Conservation (phyloP, 2,329 filamentous ascomycete genomes). For the Pochonia chlamydosporia region DNA sequence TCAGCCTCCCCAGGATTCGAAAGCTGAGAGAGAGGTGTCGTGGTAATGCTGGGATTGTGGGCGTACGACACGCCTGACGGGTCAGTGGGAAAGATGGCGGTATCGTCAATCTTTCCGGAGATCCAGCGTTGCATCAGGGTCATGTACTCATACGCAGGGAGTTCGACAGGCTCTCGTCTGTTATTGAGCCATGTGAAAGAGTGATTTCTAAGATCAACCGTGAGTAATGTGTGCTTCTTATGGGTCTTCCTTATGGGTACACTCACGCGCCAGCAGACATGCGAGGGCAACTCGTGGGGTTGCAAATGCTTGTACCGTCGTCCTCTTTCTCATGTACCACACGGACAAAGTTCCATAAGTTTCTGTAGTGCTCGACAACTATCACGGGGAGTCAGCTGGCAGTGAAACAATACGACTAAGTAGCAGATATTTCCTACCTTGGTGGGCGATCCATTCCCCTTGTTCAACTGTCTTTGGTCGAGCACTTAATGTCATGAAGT, state of each 20-base stretch:
- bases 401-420: not conserved
- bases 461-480: constrained; percentile 90
- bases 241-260: not conserved
- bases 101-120: constrained; percentile 88
- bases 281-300: constrained; percentile 73
- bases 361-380: constrained; percentile 91
- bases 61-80: constrained; percentile 63
- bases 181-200: constrained; percentile 96
- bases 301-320: constrained; percentile 74
- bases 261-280: constrained; percentile 93
- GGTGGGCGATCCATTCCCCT: constrained; percentile 93
- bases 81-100: constrained; percentile 84
- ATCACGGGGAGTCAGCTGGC: constrained; percentile 5
- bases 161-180: constrained; percentile 80
- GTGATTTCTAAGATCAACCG: constrained; percentile 56
- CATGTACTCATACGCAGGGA: constrained; percentile 90
- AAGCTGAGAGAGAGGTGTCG: constrained; percentile 57
- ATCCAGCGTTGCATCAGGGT: constrained; percentile 97
- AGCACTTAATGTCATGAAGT: constrained; percentile 93
- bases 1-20: constrained; percentile 55
- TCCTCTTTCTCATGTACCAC: constrained; percentile 84
- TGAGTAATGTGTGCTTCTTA: not conserved
- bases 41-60: constrained; percentile 53
- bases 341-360: constrained; percentile 83
- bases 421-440: constrained; percentile 54